Conservation (phyloP, 1,139 yeast genomes). For the Tardiomyces digboiensis region DNA sequence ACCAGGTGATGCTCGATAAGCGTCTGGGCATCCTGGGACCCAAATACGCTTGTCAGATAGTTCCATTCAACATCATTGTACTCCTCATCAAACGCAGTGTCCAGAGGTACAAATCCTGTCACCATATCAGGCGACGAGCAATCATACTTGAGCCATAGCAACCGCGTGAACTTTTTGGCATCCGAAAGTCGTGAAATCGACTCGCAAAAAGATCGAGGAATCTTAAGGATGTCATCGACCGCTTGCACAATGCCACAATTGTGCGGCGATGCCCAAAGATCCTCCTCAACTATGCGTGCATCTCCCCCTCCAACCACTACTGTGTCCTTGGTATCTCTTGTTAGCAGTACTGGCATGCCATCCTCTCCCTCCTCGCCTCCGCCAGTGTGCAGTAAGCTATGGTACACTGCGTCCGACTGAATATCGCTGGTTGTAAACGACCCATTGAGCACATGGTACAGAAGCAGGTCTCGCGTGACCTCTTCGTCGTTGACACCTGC, state of each 20-base stretch:
- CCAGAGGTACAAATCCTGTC: slow-evolving; percentile 39
- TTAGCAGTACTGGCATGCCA: not conserved
- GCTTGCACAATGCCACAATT: slow-evolving; percentile 67
- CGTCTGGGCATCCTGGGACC: slow-evolving; percentile 26
- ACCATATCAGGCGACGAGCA: slow-evolving; percentile 16
- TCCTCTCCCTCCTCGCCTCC: not conserved
- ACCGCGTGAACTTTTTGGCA: slow-evolving; percentile 14
- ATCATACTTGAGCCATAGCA: slow-evolving; percentile 16
- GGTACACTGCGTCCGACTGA: slow-evolving; percentile 8
- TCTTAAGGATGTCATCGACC: slow-evolving; percentile 41
- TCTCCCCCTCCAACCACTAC: slow-evolving; percentile 5
- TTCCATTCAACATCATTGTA: slow-evolving; percentile 38
- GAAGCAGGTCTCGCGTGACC: slow-evolving; percentile 22
- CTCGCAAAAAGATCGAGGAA: slow-evolving; percentile 37
- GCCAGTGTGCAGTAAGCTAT: slow-evolving; percentile 7
- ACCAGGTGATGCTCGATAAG: slow-evolving; percentile 31
- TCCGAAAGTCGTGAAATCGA: slow-evolving; percentile 22
- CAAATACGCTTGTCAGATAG: slow-evolving; percentile 35
- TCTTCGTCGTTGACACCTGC: slow-evolving; percentile 21
- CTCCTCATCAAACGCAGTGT: slow-evolving; percentile 24
- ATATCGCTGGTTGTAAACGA: slow-evolving; percentile 14
- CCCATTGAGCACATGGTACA: slow-evolving; percentile 27
- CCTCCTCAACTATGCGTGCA: slow-evolving; percentile 43
- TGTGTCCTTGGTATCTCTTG: slow-evolving; percentile 1
- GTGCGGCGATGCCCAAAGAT: slow-evolving; percentile 57